These are phyloP conservation scores for Rhodamnia rubescens DNA, from an alignment of 345 rosid species.

Conservation along the genomic window DNA sequence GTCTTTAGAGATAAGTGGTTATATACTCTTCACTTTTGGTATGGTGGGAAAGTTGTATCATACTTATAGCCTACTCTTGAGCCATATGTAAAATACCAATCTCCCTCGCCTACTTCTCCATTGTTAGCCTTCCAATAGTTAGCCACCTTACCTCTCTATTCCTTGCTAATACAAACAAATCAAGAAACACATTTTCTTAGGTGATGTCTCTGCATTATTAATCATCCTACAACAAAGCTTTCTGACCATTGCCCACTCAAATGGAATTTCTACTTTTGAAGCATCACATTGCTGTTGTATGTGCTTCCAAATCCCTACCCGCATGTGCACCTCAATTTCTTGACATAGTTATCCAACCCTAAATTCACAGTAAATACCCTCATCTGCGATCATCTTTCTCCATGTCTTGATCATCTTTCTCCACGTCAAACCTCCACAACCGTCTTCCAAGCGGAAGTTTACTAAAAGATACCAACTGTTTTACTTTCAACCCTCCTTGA, in stretches of 20 bases:
- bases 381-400: neutral
- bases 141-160: neutral
- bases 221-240: neutral
- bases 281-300: neutral
- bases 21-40: neutral
- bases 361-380: neutral
- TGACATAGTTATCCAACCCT: neutral
- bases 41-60: neutral
- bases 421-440: neutral
- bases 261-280: neutral
- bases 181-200: neutral
- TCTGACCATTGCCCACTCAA: neutral
- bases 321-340: neutral
- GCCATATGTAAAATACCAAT: neutral
- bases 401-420: neutral
- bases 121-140: neutral
- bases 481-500: neutral
- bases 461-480: neutral
- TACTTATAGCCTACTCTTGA: neutral
- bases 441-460: neutral
- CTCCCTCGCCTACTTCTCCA: neutral
- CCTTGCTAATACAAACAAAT: neutral
- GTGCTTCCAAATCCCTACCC: neutral
- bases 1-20: neutral
- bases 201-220: neutral